Base-by-base conservation (phyloP, 768 basidiomycete species). In the Serendipita sp. region DNA sequence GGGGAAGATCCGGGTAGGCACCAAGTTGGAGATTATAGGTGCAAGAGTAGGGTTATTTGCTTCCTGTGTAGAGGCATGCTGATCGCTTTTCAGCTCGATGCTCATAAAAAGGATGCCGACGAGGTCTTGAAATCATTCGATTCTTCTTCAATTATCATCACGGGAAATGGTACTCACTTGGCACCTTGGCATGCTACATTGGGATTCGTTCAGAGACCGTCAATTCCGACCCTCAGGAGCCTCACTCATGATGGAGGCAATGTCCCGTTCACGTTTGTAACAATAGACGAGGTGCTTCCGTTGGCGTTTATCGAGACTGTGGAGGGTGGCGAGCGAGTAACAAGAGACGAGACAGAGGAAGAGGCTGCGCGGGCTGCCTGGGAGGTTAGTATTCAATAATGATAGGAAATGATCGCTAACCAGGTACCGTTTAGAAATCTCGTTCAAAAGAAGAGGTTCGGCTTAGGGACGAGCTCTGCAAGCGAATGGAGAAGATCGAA, bases 121-220 rank as follows among this genome's bases (percentile, higher is more conserved):
- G 93, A 97, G 65, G 82, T 90, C 1, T 77, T 98, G 30, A 88
- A 93, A 67, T 89, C 88, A 1, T 87, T 88, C 68, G 76, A 82
- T 66, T 84, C 80, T 3, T 82, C 81, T 28, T 79, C 78, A 56
- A 78, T 99, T 18, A 71, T 81, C 23, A 73, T 99, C 16, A 78
- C 80, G 2, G 92, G 90, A 2, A 99, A 99, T 73, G 89, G 89
- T 0, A 85, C 91, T 1, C 86, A 88, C 67, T 77, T 94, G 63
- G 88, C 86, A 3, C 81, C 85, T 0, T 99, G 96, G 96, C 83
- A 96, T 70, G 78, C 85, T 1, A 89, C 86, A 68, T 80, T 99
- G 3, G 96, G 96, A 4, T 91, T 91, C 70, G 81, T 81, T 66
- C 75, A 70, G 28, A 75, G 76, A 3, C 85, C 84, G 1, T 88